Base-by-base conservation (phyloP, 2,329 filamentous ascomycete genomes). In the Pseudocercospora fijiensis region DNA sequence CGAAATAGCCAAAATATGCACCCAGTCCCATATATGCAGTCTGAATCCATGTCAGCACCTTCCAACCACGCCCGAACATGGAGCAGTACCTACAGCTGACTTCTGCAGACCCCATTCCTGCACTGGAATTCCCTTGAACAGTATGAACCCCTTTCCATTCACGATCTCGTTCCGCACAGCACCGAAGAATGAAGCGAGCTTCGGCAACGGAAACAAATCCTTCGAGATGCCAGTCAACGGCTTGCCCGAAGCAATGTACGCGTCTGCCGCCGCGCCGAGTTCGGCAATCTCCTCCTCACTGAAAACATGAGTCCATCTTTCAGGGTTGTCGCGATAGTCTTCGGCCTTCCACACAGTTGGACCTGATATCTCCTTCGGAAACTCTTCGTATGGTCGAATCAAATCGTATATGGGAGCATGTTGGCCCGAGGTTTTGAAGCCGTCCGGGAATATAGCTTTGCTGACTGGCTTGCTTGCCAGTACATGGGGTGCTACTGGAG, bases 61-160 rank as follows among this genome's bases (percentile, higher is more conserved):
- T 30, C 33, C 41, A 26, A 24, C 26, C 30, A 11, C 2, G 11
- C 22, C 30, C 30, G 9, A 18, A 10, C n/a, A 47, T 5, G 20
- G 16, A 37, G 7, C 9, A 18, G 47, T 26, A 45, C 57, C 33
- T 43, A 92, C 87, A 5, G 91, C 91, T 10, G 87, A 90, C 79
- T 96, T 96, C 74, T 86, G 84, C 60, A 86, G 84, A 0, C 88
- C 87, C 92, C 92, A 96, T 77, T 84, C 76, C 51, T 84, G 73
- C 0, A 92, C 90, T 0, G 91, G 92, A 75, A 96, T 88, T 55
- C 89, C 87, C 76, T 94, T 95, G 82, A 96, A 95, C 16, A 96
- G 84, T 67, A 95, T 90, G 79, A 96, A 96, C 9, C 92, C 92
- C 73, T 95, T 94, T 67, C 91, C 92, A 74, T 96, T 86, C 59